Base-by-base conservation (phyloP, 257 asterid species). In the Solanum medicagineum region DNA sequence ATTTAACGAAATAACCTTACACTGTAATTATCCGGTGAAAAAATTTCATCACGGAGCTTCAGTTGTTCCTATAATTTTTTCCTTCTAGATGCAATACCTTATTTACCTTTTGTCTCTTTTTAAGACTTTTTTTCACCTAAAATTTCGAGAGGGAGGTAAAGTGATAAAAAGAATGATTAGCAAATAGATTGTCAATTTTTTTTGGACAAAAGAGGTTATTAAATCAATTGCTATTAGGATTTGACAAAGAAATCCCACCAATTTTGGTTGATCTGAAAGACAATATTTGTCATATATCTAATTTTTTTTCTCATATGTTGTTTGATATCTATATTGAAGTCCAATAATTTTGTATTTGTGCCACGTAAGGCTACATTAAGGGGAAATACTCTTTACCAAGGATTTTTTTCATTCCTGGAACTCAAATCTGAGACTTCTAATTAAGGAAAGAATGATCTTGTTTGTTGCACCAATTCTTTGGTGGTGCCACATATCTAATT, bases 211-310 rank as follows among this genome's bases (percentile, higher is more conserved):
- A 47, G 53, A 66, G 36, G 85, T 65, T 83, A 70, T 10, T 66
- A 15, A 8, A 51, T 83, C 85, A 45, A 10, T 66, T 83, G 6
- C 54, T 83, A 65, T 29, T 51, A 83, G 66, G 55, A 83, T 51
- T 83, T 5, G 81, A 83, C 73, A 66, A 66, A 44, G 81, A 83
- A 54, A 65, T 63, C 51, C 51, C 65, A 83, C 85, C 85, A 63
- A 32, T 81, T 81, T 47, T 15, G 51, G 29, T 83, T 49, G 66
- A 83, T 81, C 40, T 40, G 53, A 42, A 42, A 81, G 85, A 59
- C 59, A 81, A 36, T 57, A 36, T 36, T 36, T 36, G 42, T 36
- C 6, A 36, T 36, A 4, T 5, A 1, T 36, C 42, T 36, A 36
- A 36, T 4, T 36, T 36, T 32, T 29, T 32, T 32, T 32, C 36